Conservation (phyloP, 345 rosid genomes). For the Cardiospermum halicacabum region DNA sequence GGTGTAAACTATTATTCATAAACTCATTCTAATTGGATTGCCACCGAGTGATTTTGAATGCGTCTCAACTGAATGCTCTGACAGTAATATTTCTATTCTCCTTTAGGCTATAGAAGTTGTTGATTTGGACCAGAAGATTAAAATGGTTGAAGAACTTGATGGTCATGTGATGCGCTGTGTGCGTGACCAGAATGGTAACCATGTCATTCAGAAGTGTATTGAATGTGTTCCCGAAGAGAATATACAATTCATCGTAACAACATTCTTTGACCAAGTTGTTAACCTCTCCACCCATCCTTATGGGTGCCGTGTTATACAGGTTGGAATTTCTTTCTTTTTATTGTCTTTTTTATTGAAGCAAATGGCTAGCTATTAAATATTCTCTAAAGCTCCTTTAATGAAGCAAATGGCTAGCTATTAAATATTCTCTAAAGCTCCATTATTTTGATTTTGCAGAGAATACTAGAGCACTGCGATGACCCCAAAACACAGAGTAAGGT, state of each 20-base stretch:
- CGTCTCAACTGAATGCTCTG: conserved; percentile 9
- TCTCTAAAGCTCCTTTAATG: background rate
- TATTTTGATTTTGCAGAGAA: conserved; percentile 35
- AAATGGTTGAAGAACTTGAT: conserved; percentile 62
- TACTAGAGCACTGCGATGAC: conserved; percentile 56
- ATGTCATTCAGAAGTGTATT: conserved; percentile 67
- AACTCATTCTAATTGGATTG: background rate
- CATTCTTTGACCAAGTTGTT: conserved; percentile 52
- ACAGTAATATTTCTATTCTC: conserved; percentile 13
- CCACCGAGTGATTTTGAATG: background rate
- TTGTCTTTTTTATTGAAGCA: background rate
- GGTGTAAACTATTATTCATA: background rate
- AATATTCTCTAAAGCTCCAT: conserved; percentile 1
- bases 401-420: background rate
- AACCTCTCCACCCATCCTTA: conserved; percentile 61
- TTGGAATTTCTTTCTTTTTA: conserved; percentile 7
- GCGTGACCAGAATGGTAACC: conserved; percentile 77
- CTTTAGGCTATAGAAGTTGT: conserved; percentile 59
- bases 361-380: too few relatives aligned
- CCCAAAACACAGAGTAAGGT: conserved; percentile 41
- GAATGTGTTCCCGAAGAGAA: conserved; percentile 61
- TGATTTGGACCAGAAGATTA: conserved; percentile 57
- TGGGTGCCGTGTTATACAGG: conserved; percentile 73
- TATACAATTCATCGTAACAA: conserved; percentile 41
- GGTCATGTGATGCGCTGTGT: conserved; percentile 58